Conservation (phyloP, 306 rosid species). For the Acacia confusa region DNA sequence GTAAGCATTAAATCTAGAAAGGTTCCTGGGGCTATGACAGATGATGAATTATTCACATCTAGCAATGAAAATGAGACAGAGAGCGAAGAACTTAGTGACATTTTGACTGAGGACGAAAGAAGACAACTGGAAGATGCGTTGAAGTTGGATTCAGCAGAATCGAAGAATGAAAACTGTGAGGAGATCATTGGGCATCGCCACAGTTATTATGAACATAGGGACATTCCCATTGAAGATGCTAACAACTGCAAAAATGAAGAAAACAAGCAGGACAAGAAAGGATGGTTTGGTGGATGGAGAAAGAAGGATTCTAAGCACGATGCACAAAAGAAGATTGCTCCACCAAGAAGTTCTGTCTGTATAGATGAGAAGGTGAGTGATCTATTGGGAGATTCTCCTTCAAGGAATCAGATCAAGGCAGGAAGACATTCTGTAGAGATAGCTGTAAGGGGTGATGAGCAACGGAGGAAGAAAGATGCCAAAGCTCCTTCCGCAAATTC, state of each 20-base stretch:
- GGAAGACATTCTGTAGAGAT: constrained; percentile 88
- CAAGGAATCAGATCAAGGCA: constrained; percentile 64
- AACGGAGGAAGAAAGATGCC: constrained; percentile 64
- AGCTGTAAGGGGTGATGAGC: constrained; percentile 67
- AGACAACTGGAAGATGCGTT: constrained; percentile 90
- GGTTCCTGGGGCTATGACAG: constrained; percentile 98
- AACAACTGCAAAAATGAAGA: constrained; percentile 60
- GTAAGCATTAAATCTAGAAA: constrained; percentile 92
- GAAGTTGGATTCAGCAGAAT: constrained; percentile 69
- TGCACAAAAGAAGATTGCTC: constrained; percentile 56
- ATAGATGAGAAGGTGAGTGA: constrained; percentile 85
- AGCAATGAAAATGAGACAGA: constrained; percentile 87
- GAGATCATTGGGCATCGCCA: constrained; percentile 65
- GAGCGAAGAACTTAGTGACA: constrained; percentile 72
- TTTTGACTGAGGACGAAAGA: constrained; percentile 92
- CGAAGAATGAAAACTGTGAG: constrained; percentile 57
- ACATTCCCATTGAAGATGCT: constrained; percentile 69
- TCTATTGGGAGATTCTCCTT: constrained; percentile 75
- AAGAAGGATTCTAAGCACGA: constrained; percentile 72
- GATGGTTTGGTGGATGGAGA: constrained; percentile 98
- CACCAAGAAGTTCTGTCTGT: constrained; percentile 87
- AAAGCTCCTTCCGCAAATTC: constrained; percentile 50
- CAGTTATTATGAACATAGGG: constrained; percentile 66
- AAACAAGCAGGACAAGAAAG: constrained; percentile 79
- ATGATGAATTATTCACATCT: constrained; percentile 78